A percentile compares a stretch with the other conserved stretches of the same genome.
Evolutionary conservation across 768 basidiomycete genomes (phyloP).

Genomic region (Phylloporus sp.): DNA sequence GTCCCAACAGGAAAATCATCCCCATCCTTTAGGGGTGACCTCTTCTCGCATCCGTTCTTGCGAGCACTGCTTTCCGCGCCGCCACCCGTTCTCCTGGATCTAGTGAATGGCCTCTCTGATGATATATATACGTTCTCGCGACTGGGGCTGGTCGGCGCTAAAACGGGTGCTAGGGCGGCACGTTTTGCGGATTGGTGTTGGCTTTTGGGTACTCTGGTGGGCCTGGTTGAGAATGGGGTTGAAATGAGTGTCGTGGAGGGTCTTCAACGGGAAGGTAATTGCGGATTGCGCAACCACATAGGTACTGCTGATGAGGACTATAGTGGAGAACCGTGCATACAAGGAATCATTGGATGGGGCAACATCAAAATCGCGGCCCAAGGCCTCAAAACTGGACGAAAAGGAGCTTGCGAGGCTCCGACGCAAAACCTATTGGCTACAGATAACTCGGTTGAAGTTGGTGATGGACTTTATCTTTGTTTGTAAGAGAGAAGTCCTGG

Average conservation of each 20-base stretch:
- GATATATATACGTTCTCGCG: conserved; percentile 75
- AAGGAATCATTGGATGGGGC: conserved; percentile 67
- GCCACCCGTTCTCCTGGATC: conserved; percentile 76
- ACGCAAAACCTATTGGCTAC: conserved; percentile 74
- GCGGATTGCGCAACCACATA: neutral
- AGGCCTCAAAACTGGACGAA: conserved; percentile 55
- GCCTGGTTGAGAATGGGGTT: conserved; percentile 78
- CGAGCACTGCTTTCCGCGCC: conserved; percentile 75
- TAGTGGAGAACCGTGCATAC: conserved; percentile 73
- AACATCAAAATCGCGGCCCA: conserved; percentile 66
- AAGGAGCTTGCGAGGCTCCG: conserved; percentile 65
- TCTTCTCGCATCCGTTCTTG: conserved; percentile 56
- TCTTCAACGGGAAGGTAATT: conserved; percentile 59
- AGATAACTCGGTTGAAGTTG: conserved; percentile 65
- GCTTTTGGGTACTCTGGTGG: conserved; percentile 75
- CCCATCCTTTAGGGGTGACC: conserved; percentile 13
- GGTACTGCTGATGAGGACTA: neutral
- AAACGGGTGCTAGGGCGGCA: conserved; percentile 63
- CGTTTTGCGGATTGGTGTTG: conserved; percentile 85
- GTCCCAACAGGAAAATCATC: conserved; percentile 5
- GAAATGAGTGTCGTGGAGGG: conserved; percentile 68
- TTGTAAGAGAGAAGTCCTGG: conserved; percentile 47
- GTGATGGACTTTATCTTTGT: conserved; percentile 86
- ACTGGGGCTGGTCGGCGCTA: conserved; percentile 65
- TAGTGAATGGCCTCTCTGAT: conserved; percentile 71